Evolutionary conservation across 129 eudicot species (phyloP).

Genomic region (Kitagawia praeruptora): DNA sequence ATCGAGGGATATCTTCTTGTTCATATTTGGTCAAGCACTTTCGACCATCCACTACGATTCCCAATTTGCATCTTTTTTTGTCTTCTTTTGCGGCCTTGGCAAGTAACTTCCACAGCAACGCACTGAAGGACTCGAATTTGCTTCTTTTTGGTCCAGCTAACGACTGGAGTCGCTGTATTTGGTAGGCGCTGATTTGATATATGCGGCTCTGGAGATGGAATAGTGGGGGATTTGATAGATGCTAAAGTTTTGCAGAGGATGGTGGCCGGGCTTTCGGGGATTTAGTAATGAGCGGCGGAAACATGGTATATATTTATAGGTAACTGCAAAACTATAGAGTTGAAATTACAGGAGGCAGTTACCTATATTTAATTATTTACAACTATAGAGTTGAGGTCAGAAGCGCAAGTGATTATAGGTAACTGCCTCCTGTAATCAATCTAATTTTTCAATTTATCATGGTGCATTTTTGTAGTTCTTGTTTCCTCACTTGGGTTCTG

Average conservation of each 20-base stretch:
- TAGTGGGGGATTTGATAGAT: neutral
- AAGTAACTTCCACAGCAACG: conserved; percentile 38
- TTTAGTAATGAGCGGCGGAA: conserved; percentile 36
- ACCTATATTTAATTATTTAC: no score
- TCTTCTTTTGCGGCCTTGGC: neutral
- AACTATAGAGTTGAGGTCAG: neutral
- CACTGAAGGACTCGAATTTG: conserved; percentile 35
- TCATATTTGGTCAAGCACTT: neutral
- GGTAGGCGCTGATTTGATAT: conserved; percentile 19
- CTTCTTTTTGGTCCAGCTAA: conserved; percentile 11
- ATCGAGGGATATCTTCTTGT: neutral
- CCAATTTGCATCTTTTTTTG: conserved; percentile 12
- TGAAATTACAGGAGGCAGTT: no score
- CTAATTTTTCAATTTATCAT: neutral
- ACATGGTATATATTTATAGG: conserved; percentile 27
- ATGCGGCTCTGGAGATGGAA: conserved; percentile 28
- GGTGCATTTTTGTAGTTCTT: neutral
- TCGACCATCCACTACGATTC: conserved; percentile 22
- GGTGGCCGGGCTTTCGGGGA: conserved; percentile 34
- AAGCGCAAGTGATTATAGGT: neutral
- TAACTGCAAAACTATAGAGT: no score
- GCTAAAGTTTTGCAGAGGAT: neutral
- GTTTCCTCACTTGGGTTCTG: neutral
- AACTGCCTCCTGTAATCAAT: neutral
- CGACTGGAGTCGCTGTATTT: conserved; percentile 22